Evolutionary conservation across 2,329 filamentous ascomycete species (phyloP).

Genomic region (Pseudogymnoascus sp.): DNA sequence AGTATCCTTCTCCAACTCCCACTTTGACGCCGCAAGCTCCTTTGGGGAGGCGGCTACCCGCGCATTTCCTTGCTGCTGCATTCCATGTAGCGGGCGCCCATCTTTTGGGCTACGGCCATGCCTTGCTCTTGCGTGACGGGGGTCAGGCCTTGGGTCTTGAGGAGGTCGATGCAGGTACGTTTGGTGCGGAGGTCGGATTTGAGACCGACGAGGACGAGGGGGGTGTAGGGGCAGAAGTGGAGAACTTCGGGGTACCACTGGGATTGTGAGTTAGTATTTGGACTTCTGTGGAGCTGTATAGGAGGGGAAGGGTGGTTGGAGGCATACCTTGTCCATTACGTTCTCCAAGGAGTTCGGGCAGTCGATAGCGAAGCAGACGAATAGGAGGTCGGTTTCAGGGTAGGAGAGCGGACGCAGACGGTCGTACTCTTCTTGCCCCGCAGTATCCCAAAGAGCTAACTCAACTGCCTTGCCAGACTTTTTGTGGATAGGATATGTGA

Average conservation of each 20-base stretch:
- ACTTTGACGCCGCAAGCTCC: no score
- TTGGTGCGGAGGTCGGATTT: slow-evolving; percentile 96
- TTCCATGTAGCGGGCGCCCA: slow-evolving; percentile 94
- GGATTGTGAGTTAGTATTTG: slow-evolving; percentile 23
- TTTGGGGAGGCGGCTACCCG: no score
- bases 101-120: slow-evolving; percentile 78
- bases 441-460: slow-evolving; percentile 95
- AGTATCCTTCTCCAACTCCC: no score
- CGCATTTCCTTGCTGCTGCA: slow-evolving; percentile 97
- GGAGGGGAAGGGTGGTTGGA: slow-evolving; percentile 5
- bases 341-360: slow-evolving; percentile 98
- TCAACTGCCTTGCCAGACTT: slow-evolving; percentile 90
- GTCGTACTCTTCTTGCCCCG: slow-evolving; percentile 98
- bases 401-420: slow-evolving; percentile 91
- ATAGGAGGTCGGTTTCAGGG: slow-evolving; percentile 93
- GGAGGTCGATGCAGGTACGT: slow-evolving; percentile 94
- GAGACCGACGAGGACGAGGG: slow-evolving; percentile 88
- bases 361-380: slow-evolving; percentile 98
- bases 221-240: slow-evolving; percentile 97
- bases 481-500: slow-evolving; percentile 87
- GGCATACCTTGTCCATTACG: slow-evolving; percentile 87
- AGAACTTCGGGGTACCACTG: slow-evolving; percentile 99
- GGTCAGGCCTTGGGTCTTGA: slow-evolving; percentile 94
- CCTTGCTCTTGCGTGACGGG: slow-evolving; percentile 91
- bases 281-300: neutral